A percentile compares a stretch with the other conserved stretches of the same genome.
Evolutionary conservation across 2,329 filamentous ascomycete genomes (phyloP).

Genomic region (Colletotrichum neosansevieriae): DNA sequence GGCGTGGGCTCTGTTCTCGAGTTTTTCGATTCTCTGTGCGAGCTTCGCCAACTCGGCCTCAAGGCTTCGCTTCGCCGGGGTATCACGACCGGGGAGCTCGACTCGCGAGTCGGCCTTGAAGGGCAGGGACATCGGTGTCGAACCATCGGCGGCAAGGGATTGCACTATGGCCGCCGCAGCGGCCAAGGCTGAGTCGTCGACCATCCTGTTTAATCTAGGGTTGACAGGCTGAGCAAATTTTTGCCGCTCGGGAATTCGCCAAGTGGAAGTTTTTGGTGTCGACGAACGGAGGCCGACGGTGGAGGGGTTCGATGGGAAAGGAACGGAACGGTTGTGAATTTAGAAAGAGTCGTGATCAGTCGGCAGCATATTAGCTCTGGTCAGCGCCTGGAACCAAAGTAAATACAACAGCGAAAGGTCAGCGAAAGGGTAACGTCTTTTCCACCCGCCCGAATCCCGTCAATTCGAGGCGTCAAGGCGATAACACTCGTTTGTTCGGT

Average conservation of each 20-base stretch:
- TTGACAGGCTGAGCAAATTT: constrained; percentile 1
- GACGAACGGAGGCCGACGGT: constrained; percentile 6
- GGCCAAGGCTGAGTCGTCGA: constrained; percentile 67
- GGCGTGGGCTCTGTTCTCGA: constrained; percentile 82
- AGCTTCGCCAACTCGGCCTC: constrained; percentile 87
- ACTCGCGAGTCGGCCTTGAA: constrained; percentile 62
- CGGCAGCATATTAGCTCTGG: constrained; percentile 40
- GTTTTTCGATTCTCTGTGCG: constrained; percentile 79
- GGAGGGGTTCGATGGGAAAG: constrained; percentile 14
- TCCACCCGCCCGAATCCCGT: constrained; percentile 33
- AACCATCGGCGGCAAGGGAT: constrained; percentile 61
- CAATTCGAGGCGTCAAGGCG: constrained; percentile 28
- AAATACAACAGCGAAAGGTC: constrained; percentile 24
- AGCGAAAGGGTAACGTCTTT: constrained; percentile 10
- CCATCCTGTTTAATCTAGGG: constrained; percentile 53
- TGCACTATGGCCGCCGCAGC: constrained; percentile 67
- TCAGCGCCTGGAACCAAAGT: constrained; percentile 37
- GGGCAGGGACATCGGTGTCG: constrained; percentile 53
- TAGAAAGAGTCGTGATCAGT: constrained; percentile 35
- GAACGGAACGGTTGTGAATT: constrained; percentile 33
- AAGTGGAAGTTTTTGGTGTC: neutral
- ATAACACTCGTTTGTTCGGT: constrained; percentile 16
- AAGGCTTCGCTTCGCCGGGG: constrained; percentile 79
- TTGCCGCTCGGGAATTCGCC: neutral
- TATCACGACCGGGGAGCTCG: constrained; percentile 81